phyloP scores from a whole-genome alignment of 306 rosid genomes.

The Gleditsia sinensis region DNA sequence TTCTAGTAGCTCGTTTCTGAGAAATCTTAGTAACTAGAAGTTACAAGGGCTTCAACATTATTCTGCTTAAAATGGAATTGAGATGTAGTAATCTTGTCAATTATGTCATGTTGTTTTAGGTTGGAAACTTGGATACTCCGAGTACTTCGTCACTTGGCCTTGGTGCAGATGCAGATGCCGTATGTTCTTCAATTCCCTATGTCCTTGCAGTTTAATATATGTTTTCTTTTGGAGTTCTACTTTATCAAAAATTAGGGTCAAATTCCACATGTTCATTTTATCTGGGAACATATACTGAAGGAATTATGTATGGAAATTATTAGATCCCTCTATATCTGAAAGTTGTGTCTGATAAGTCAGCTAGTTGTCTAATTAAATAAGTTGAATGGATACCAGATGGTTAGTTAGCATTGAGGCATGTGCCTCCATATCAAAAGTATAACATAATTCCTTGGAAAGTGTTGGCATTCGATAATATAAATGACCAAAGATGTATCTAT shows the following conservation, averaged over 20 bases:
- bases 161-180: conserved; percentile 62
- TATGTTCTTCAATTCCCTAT: conserved; percentile 2
- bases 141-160: conserved; percentile 53
- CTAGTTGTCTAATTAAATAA: not conserved
- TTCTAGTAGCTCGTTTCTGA: not conserved
- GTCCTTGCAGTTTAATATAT: not conserved
- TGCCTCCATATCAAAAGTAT: not conserved
- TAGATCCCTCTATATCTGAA: not conserved
- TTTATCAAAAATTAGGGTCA: not conserved
- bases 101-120: conserved; percentile 35
- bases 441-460: not conserved
- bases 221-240: not conserved
- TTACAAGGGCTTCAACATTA: not conserved
- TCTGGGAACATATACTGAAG: not conserved
- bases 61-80: not conserved
- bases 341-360: not conserved
- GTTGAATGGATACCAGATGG: not conserved
- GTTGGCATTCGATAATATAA: not conserved
- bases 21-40: not conserved
- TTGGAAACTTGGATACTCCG: conserved; percentile 49
- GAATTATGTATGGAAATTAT: not conserved
- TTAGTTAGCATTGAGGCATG: not conserved
- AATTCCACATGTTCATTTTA: not conserved
- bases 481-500: not conserved
- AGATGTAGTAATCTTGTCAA: not conserved